A percentile compares a stretch with the other conserved stretches of the same genome.
phyloP scores from a whole-genome alignment of 495 filamentous ascomycete species.

The Delitschia confertaspora region DNA sequence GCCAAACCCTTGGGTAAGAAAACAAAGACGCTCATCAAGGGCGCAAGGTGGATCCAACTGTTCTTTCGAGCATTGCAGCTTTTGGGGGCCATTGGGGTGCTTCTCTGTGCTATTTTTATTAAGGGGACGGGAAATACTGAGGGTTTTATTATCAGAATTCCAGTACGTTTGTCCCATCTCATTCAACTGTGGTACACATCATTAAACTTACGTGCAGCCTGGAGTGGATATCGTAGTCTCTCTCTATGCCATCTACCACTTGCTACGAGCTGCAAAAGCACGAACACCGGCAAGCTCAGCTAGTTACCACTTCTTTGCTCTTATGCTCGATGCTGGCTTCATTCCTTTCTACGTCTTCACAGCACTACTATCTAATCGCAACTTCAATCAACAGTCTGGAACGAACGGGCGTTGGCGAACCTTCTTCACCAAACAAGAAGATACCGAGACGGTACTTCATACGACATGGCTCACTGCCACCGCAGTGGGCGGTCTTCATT shows the following conservation, averaged over 20 bases:
- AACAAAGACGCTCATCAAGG: slow-evolving; percentile 61
- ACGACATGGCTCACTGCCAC: slow-evolving; percentile 56
- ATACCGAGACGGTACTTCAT: slow-evolving; percentile 48
- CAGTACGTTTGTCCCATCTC: slow-evolving; percentile 48
- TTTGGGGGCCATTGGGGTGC: slow-evolving; percentile 57
- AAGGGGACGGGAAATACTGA: slow-evolving; percentile 50
- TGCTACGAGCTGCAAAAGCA: slow-evolving; percentile 53
- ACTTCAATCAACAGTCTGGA: slow-evolving; percentile 39
- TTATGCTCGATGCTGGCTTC: slow-evolving; percentile 59
- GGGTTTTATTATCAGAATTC: slow-evolving; percentile 69
- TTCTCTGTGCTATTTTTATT: slow-evolving; percentile 66
- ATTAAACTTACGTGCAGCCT: slow-evolving; percentile 42
- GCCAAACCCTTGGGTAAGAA: slow-evolving; percentile 59
- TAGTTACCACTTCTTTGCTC: slow-evolving; percentile 76
- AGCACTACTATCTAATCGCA: slow-evolving; percentile 46
- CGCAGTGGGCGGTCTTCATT: slow-evolving; percentile 55
- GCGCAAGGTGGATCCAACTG: slow-evolving; percentile 56
- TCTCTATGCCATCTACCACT: slow-evolving; percentile 70
- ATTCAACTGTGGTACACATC: neutral
- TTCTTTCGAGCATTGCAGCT: slow-evolving; percentile 53
- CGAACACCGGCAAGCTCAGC: slow-evolving; percentile 68
- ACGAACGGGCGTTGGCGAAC: slow-evolving; percentile 52
- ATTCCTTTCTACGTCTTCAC: slow-evolving; percentile 72
- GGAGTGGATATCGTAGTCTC: slow-evolving; percentile 60
- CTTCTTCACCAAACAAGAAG: slow-evolving; percentile 43